phyloP scores from a whole-genome alignment of 1,139 yeast species.

The Diutina neorugosa region DNA sequence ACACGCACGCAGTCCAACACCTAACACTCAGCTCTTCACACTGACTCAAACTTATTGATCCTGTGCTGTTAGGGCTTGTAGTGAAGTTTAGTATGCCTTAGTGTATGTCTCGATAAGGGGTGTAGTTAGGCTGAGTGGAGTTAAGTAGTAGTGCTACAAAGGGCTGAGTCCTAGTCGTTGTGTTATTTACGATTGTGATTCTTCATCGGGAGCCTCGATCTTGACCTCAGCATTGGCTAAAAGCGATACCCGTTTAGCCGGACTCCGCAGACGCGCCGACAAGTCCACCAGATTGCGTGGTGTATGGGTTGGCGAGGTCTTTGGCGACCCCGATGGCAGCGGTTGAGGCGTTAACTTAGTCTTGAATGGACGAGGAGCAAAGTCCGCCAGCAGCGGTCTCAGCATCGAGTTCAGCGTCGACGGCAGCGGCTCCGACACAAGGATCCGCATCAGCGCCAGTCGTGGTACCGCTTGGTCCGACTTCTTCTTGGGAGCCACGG shows the following conservation, averaged over 20 bases:
- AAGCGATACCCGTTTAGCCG: not conserved
- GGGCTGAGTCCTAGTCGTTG: no score
- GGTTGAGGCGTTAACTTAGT: constrained; percentile 2
- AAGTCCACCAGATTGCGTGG: constrained; percentile 1
- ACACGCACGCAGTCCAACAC: no score
- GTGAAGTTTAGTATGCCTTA: no score
- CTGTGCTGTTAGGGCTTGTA: no score
- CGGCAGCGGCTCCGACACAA: not conserved
- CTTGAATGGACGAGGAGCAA: constrained; percentile 2
- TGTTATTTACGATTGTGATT: no score
- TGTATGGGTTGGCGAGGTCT: not conserved
- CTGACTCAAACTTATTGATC: no score
- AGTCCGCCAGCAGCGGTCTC: not conserved
- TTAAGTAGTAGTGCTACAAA: no score
- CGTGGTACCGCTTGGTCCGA: not conserved
- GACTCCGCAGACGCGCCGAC: not conserved
- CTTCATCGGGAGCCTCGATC: not conserved
- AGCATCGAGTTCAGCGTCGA: not conserved
- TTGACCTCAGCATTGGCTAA: not conserved
- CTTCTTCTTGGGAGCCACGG: not conserved
- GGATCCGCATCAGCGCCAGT: not conserved
- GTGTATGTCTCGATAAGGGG: no score
- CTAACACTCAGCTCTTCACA: no score
- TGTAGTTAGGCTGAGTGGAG: no score
- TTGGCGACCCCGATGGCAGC: not conserved